Conservation (phyloP, 176 grass and related monocot species). For the Puccinellia tenuiflora region DNA sequence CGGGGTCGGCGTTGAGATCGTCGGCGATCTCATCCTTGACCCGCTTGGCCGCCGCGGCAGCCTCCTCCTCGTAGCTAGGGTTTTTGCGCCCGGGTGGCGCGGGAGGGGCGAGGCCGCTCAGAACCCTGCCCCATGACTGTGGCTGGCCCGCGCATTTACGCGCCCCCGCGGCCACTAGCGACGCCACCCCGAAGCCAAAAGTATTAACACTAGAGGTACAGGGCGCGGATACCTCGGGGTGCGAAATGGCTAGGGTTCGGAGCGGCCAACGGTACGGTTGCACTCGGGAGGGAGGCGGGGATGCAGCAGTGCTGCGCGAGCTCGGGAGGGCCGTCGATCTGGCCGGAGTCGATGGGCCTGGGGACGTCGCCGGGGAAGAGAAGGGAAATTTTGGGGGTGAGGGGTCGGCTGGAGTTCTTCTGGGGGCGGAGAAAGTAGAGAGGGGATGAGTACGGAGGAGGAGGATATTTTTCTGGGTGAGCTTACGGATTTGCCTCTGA, state of each 20-base stretch:
- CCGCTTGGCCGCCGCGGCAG: not conserved
- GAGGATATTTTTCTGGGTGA: conserved; percentile 21
- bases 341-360: conserved; percentile 14
- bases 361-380: conserved; percentile 51
- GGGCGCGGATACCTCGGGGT: conserved; percentile 36
- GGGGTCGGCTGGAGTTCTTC: conserved; percentile 4
- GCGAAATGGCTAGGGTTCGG: conserved; percentile 36
- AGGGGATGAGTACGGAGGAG: not conserved
- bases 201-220: conserved; percentile 55
- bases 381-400: conserved; percentile 26
- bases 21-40: conserved; percentile 46
- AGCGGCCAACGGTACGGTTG: conserved; percentile 12
- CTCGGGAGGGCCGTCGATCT: conserved; percentile 15
- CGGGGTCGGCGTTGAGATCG: conserved; percentile 42
- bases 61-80: conserved; percentile 35
- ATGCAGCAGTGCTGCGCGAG: not conserved
- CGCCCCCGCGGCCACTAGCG: not conserved
- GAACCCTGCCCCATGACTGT: conserved; percentile 34
- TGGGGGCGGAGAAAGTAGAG: conserved; percentile 5
- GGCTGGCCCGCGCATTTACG: conserved; percentile 17
- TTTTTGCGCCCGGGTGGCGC: conserved; percentile 30
- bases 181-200: conserved; percentile 37
- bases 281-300: not conserved
- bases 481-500: conserved; percentile 37
- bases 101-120: not conserved